A percentile compares a stretch with the other conserved stretches of the same genome.
Evolutionary conservation across 2,329 filamentous ascomycete species (phyloP).

Genomic region (Penicillium frequentans): DNA sequence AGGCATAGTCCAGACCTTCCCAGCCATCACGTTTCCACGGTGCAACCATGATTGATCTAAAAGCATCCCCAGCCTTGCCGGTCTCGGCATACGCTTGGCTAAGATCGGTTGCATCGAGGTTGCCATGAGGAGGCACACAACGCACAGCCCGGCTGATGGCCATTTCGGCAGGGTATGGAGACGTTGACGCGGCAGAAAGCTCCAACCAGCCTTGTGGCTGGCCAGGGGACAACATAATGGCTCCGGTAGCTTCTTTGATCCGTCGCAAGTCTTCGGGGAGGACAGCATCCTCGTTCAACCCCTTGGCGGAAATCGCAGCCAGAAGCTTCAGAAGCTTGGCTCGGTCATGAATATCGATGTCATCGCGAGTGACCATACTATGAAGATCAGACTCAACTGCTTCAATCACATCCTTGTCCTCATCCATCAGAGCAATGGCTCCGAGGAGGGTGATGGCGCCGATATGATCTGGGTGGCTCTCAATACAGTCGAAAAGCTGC

Average conservation of each 20-base stretch:
- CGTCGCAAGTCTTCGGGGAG: conserved; percentile 50
- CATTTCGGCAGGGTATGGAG: conserved; percentile 66
- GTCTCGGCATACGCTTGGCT: conserved; percentile 73
- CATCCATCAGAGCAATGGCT: conserved; percentile 77
- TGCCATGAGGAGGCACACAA: conserved; percentile 70
- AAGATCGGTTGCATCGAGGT: conserved; percentile 67
- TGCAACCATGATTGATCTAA: conserved; percentile 74
- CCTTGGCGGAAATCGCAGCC: conserved; percentile 67
- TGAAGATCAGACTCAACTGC: conserved; percentile 79
- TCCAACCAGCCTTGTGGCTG: conserved; percentile 79
- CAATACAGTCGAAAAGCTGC: conserved; percentile 77
- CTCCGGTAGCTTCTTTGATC: conserved; percentile 67
- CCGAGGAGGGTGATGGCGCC: conserved; percentile 79
- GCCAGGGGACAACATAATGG: conserved; percentile 78
- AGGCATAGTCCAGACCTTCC: conserved; percentile 46
- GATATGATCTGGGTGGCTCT: conserved; percentile 71
- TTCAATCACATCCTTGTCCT: conserved; percentile 74
- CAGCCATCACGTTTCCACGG: conserved; percentile 74
- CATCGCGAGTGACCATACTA: conserved; percentile 66
- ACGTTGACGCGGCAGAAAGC: conserved; percentile 62
- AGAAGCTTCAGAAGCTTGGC: conserved; percentile 72
- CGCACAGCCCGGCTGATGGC: conserved; percentile 75
- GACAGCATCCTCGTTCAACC: conserved; percentile 45
- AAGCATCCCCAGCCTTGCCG: conserved; percentile 69
- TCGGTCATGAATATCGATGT: conserved; percentile 63